Conservation (phyloP, 306 rosid genomes). For the Arachis stenosperma region DNA sequence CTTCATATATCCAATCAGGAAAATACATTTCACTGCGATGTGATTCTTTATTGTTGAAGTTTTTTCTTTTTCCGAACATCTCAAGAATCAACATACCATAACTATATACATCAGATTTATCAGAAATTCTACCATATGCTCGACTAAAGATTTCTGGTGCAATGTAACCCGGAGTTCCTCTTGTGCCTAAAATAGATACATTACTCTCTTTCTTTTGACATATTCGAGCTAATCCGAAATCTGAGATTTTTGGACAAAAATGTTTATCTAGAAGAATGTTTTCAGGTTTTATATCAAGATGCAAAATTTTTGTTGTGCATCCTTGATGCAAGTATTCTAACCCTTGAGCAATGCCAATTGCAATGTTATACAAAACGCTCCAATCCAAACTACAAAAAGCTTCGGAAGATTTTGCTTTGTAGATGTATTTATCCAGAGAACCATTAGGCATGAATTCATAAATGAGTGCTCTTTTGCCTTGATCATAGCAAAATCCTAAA, state of each 20-base stretch:
- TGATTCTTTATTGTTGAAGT: not conserved
- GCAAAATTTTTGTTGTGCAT: not conserved
- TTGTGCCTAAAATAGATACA: not conserved
- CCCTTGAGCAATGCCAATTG: too few species aligned
- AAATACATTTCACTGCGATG: not conserved
- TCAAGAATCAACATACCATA: not conserved
- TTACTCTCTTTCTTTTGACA: not conserved
- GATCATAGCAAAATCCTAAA: too few species aligned
- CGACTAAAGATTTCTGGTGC: not conserved
- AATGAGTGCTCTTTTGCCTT: too few species aligned
- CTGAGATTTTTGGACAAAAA: not conserved
- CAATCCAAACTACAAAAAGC: too few species aligned
- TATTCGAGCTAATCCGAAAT: not conserved
- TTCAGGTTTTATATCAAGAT: not conserved
- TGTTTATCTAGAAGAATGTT: not conserved
- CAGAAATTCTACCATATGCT: not conserved
- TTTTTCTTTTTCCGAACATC: not conserved
- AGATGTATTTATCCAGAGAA: too few species aligned
- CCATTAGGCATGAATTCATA: too few species aligned
- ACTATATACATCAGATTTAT: not conserved
- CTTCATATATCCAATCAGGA: not conserved
- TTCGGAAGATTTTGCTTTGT: too few species aligned
- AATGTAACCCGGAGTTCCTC: not conserved
- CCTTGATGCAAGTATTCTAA: not conserved
- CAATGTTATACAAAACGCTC: too few species aligned